These are phyloP conservation scores for Akanthomyces dipterigenus DNA, from an alignment of 2,329 filamentous ascomycete genomes.

Conservation along the genomic window DNA sequence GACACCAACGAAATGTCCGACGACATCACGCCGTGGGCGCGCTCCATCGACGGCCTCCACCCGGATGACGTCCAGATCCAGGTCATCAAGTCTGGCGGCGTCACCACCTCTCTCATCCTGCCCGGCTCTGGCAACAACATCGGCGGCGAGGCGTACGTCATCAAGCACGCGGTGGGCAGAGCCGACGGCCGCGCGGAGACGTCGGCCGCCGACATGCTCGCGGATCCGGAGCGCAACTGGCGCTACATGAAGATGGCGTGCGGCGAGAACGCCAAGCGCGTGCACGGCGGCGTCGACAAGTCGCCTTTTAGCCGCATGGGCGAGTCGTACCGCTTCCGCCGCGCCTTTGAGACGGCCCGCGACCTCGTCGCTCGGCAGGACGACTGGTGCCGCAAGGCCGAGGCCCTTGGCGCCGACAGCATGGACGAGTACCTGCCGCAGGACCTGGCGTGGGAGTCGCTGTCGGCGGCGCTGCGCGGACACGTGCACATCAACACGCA, in stretches of 20 bases:
- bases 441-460: constrained; percentile 56
- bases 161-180: constrained; percentile 60
- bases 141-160: constrained; percentile 61
- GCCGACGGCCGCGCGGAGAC: constrained; percentile 55
- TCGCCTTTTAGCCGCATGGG: constrained; percentile 56
- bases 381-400: constrained; percentile 59
- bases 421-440: constrained; percentile 54
- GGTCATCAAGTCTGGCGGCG: constrained; percentile 66
- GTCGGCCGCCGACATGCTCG: constrained; percentile 56
- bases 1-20: constrained; percentile 59
- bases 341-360: constrained; percentile 58
- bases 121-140: constrained; percentile 69
- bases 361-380: constrained; percentile 53
- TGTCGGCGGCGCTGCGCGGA: constrained; percentile 56
- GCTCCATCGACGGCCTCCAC: constrained; percentile 59
- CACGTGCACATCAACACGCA: constrained; percentile 66
- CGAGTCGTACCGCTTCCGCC: constrained; percentile 63
- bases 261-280: constrained; percentile 60
- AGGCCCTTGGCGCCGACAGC: constrained; percentile 40
- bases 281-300: constrained; percentile 50
- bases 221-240: constrained; percentile 58
- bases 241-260: constrained; percentile 74
- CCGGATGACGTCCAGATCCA: constrained; percentile 58
- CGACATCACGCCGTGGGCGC: constrained; percentile 61
- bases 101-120: constrained; percentile 60